phyloP scores from a whole-genome alignment of 2,329 filamentous ascomycete species.

The Aspergillus pseudoviridinutans region DNA sequence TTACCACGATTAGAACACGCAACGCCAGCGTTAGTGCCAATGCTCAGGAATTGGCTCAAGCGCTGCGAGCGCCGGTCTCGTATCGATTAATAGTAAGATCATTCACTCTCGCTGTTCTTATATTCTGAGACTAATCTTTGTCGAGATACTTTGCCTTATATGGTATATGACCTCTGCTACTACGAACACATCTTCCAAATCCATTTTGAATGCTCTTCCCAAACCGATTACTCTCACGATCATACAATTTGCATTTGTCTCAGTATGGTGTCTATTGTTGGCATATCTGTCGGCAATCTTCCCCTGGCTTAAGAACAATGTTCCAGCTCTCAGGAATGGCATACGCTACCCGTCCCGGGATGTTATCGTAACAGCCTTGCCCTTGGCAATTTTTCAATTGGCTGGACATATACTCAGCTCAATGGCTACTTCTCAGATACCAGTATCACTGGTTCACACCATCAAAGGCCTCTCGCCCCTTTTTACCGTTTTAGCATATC shows the following conservation, averaged over 20 bases:
- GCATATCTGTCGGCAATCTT: slow-evolving; percentile 71
- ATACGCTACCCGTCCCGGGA: slow-evolving; percentile 77
- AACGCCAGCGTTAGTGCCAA: slow-evolving; percentile 87
- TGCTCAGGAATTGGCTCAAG: slow-evolving; percentile 87
- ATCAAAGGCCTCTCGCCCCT: slow-evolving; percentile 96
- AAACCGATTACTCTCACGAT: slow-evolving; percentile 89
- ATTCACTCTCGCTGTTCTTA: slow-evolving; percentile 2
- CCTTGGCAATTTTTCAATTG: slow-evolving; percentile 87
- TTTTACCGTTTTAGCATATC: slow-evolving; percentile 91
- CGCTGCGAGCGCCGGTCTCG: slow-evolving; percentile 84
- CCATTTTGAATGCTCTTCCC: slow-evolving; percentile 85
- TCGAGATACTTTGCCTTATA: slow-evolving; percentile 73
- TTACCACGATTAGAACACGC: slow-evolving; percentile 73
- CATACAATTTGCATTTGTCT: slow-evolving; percentile 90
- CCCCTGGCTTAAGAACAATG: slow-evolving; percentile 62
- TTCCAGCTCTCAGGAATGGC: slow-evolving; percentile 78
- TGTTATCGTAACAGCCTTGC: slow-evolving; percentile 82
- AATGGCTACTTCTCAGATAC: slow-evolving; percentile 89
- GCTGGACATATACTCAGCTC: slow-evolving; percentile 90
- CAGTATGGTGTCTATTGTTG: slow-evolving; percentile 76
- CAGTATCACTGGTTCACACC: slow-evolving; percentile 94
- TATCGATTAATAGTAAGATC: slow-evolving; percentile 74
- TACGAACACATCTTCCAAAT: slow-evolving; percentile 96
- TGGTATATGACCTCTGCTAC: slow-evolving; percentile 96
- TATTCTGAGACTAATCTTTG: slow-evolving; percentile 18